phyloP scores from a whole-genome alignment of 345 rosid genomes.

The Eutrema yunnanense region DNA sequence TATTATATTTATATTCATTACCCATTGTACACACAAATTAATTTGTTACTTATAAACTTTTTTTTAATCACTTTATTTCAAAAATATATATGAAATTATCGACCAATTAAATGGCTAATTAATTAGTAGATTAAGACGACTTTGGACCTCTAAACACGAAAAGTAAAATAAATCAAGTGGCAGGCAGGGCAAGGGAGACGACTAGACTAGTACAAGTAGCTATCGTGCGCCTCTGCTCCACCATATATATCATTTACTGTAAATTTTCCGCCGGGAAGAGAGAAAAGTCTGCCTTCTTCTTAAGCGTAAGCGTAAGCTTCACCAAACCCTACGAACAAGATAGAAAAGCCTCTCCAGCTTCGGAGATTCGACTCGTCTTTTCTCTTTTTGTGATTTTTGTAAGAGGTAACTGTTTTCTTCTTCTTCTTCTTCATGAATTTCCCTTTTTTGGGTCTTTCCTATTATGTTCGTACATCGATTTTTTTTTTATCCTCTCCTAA shows the following conservation, averaged over 20 bases:
- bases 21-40: too few species aligned
- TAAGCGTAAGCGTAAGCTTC: background rate
- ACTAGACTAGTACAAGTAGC: background rate
- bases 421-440: background rate
- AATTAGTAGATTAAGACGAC: conserved; percentile 3
- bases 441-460: conserved; percentile 1
- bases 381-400: background rate
- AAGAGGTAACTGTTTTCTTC: conserved; percentile 14
- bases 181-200: background rate
- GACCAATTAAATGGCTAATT: background rate
- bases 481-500: background rate
- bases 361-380: background rate
- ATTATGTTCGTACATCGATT: background rate
- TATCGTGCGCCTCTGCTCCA: conserved; percentile 22
- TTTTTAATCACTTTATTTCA: too few species aligned
- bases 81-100: background rate
- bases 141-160: background rate
- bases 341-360: background rate
- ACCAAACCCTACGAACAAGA: conserved; percentile 23
- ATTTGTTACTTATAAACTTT: too few species aligned
- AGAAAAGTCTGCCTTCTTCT: conserved; percentile 22
- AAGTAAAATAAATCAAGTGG: conserved; percentile 8
- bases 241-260: conserved; percentile 17
- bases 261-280: conserved; percentile 36
- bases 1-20: background rate